These are phyloP conservation scores for Hymenoscyphus fructigenus DNA, from an alignment of 2,329 filamentous ascomycete genomes.

Conservation along the genomic window DNA sequence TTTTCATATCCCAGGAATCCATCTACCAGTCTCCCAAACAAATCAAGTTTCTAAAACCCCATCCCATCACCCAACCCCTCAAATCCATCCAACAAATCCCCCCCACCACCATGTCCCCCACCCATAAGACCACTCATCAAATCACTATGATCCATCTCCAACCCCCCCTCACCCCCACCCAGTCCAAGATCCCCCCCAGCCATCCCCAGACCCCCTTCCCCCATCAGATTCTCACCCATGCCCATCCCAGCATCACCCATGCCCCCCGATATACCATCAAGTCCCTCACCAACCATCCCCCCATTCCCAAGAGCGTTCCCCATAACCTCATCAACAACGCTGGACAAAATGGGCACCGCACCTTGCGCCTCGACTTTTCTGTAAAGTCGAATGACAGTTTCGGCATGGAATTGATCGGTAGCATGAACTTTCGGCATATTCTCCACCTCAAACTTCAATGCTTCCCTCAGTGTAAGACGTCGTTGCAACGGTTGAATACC, in stretches of 20 bases:
- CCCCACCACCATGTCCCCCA: conserved; percentile 13
- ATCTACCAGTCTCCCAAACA: too few relatives aligned
- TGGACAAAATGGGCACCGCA: conserved; percentile 15
- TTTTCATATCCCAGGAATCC: too few relatives aligned
- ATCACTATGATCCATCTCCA: conserved; percentile 18
- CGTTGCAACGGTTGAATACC: conserved; percentile 25
- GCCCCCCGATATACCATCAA: conserved; percentile 12
- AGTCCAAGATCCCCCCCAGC: conserved; percentile 2
- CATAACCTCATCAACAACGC: conserved; percentile 19
- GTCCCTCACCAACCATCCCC: conserved; percentile 12
- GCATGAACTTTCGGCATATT: conserved; percentile 31
- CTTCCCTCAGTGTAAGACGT: conserved; percentile 35
- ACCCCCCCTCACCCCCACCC: conserved; percentile 9
- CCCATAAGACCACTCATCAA: conserved; percentile 28
- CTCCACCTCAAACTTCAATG: conserved; percentile 33
- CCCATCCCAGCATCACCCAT: conserved; percentile 11
- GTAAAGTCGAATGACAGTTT: conserved; percentile 33
- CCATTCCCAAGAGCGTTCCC: conserved; percentile 15
- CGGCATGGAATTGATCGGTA: conserved; percentile 29
- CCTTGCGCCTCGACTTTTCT: conserved; percentile 35
- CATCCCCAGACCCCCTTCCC: conserved; percentile 9
- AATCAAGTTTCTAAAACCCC: conserved; percentile 17
- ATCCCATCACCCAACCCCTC: conserved; percentile 25
- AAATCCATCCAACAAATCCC: conserved; percentile 21
- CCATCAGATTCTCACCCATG: conserved; percentile 1